Percentiles rank a stretch among this genome's conserved stretches.
Evolutionary conservation across 2,329 filamentous ascomycete species (phyloP).

Genomic region (Pseudopyrenochaeta lycopersici): DNA sequence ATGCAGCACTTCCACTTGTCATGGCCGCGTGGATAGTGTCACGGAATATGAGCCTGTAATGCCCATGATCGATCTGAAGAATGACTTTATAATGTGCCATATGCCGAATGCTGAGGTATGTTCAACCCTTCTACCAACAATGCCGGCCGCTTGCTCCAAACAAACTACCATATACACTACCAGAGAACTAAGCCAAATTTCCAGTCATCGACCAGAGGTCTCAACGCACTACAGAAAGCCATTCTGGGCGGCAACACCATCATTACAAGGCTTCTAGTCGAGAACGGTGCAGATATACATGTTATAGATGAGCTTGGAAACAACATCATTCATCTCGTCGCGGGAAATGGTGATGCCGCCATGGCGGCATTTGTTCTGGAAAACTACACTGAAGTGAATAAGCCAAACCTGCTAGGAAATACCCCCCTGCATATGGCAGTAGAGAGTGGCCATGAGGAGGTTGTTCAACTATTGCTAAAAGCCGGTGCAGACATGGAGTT

Average conservation of each 20-base stretch:
- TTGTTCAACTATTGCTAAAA: slow-evolving; percentile 6
- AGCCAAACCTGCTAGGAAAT: slow-evolving; percentile 4
- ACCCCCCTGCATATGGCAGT: slow-evolving; percentile 13
- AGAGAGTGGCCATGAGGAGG: slow-evolving; percentile 5
- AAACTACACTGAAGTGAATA: slow-evolving; percentile 3
- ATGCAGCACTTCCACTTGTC: no score
- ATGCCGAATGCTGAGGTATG: no score
- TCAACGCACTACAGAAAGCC: slow-evolving; percentile 7
- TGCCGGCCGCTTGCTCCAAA: background rate
- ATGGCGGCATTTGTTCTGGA: slow-evolving; percentile 3
- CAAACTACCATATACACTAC: background rate
- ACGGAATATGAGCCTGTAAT: no score
- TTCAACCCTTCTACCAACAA: no score
- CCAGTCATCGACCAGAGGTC: background rate
- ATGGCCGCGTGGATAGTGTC: no score
- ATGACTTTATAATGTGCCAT: no score
- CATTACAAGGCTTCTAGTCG: slow-evolving; percentile 4
- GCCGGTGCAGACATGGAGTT: slow-evolving; percentile 7
- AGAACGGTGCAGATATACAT: slow-evolving; percentile 7
- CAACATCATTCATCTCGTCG: slow-evolving; percentile 5
- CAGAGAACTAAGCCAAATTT: no score
- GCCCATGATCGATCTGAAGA: no score
- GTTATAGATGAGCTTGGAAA: slow-evolving; percentile 1
- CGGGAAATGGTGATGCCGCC: background rate
- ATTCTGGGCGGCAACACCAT: background rate